These are phyloP conservation scores for Cryphonectria parasitica DNA, from an alignment of 2,329 filamentous ascomycete species.

Conservation along the genomic window DNA sequence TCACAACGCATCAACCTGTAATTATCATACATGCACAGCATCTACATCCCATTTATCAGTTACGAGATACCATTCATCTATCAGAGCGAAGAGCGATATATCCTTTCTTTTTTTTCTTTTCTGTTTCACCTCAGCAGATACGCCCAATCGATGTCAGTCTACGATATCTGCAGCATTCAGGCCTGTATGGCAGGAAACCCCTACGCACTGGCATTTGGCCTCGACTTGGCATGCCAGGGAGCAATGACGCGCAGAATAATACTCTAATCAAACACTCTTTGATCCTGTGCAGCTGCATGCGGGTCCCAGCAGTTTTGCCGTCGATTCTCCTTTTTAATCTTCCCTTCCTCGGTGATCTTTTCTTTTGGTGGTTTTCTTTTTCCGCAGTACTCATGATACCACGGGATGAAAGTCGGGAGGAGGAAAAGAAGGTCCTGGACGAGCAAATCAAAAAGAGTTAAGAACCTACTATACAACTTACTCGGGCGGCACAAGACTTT, in stretches of 20 bases:
- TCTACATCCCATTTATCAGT: constrained; percentile 12
- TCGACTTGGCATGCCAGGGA: constrained; percentile 1
- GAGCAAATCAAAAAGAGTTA: neutral
- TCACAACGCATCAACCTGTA: constrained; percentile 3
- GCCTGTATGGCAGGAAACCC: neutral
- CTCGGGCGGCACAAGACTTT: neutral
- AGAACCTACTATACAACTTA: neutral
- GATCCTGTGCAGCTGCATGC: constrained; percentile 13
- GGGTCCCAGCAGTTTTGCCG: constrained; percentile 20
- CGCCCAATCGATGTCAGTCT: neutral
- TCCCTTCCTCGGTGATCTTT: no score
- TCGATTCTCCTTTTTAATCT: constrained; percentile 1
- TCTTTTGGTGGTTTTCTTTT: no score
- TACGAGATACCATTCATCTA: constrained; percentile 18
- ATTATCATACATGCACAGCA: constrained; percentile 11
- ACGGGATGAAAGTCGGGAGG: constrained; percentile 2
- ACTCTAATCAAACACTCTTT: constrained; percentile 25
- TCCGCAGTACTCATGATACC: constrained; percentile 27
- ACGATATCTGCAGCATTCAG: neutral
- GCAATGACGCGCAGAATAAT: constrained; percentile 20
- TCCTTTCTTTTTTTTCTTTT: neutral
- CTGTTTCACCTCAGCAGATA: neutral
- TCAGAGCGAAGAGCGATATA: constrained; percentile 4
- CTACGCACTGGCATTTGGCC: constrained; percentile 14
- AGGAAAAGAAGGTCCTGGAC: neutral